Evolutionary conservation across 1,284 basidiomycete genomes (phyloP).

Genomic region (Ustanciosporium gigantosporum): DNA sequence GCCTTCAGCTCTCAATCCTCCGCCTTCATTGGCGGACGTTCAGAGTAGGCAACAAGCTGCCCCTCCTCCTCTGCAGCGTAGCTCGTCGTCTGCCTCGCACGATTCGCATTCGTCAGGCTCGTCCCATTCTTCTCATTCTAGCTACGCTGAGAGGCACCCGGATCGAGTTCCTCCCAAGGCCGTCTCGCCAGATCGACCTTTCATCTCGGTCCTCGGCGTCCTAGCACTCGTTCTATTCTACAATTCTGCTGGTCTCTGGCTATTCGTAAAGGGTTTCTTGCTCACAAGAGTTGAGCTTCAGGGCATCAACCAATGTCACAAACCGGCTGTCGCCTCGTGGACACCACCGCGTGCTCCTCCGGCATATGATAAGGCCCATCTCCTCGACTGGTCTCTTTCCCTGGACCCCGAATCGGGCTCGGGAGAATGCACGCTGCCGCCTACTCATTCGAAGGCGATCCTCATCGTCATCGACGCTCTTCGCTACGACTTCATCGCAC

Average conservation of each 20-base stretch:
- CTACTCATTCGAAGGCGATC: conserved; percentile 67
- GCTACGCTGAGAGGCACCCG: conserved; percentile 34
- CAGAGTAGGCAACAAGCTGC: no score
- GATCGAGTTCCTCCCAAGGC: conserved; percentile 35
- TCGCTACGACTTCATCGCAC: conserved; percentile 89
- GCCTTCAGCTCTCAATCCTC: conserved; percentile 31
- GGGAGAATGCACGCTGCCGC: conserved; percentile 49
- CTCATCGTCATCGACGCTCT: conserved; percentile 89
- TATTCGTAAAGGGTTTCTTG: conserved; percentile 58
- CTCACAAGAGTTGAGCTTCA: conserved; percentile 49
- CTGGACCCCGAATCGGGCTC: conserved; percentile 10
- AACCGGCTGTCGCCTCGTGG: conserved; percentile 1
- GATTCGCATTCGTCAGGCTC: conserved; percentile 28
- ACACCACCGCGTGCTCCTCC: conserved; percentile 18
- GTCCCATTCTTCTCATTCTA: conserved; percentile 51
- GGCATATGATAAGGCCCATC: conserved; percentile 9
- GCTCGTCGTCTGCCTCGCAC: conserved; percentile 19
- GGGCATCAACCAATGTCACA: conserved; percentile 9
- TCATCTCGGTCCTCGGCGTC: conserved; percentile 31
- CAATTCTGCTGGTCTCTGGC: conserved; percentile 38
- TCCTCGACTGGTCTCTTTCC: conserved; percentile 34
- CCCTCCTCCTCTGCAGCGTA: no score
- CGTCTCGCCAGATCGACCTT: conserved; percentile 23
- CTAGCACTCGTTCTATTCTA: conserved; percentile 30
- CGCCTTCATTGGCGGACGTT: conserved; percentile 14